These are phyloP conservation scores for Nymphaea thermarum DNA, from an alignment of 164 flowering plant species.

Conservation along the genomic window DNA sequence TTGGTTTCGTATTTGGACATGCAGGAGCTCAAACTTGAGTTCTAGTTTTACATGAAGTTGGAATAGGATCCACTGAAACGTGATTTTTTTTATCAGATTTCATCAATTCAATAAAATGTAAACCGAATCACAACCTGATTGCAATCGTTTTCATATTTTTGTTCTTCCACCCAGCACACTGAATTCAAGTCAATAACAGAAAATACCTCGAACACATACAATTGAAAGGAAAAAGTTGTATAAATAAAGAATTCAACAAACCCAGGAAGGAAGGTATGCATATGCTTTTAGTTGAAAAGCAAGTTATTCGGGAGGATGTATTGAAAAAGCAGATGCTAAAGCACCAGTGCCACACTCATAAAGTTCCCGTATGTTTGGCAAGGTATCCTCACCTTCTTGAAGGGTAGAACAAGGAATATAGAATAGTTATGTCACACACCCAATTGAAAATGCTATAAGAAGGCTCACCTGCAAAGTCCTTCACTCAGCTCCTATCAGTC, in stretches of 20 bases:
- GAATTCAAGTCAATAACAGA: too few species aligned
- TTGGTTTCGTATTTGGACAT: too few species aligned
- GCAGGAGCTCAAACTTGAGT: too few species aligned
- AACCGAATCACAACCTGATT: too few species aligned
- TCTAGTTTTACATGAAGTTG: too few species aligned
- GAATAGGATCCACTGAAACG: too few species aligned
- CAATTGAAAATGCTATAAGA: not conserved
- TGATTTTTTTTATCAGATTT: too few species aligned
- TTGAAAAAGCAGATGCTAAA: constrained; percentile 2
- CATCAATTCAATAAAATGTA: too few species aligned
- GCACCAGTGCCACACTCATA: not conserved
- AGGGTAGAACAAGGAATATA: not conserved
- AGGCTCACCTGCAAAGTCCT: not conserved
- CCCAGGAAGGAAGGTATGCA: not conserved
- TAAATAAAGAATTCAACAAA: not conserved
- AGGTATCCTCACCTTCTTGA: constrained; percentile 3
- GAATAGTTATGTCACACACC: constrained; percentile 1
- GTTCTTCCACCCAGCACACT: too few species aligned
- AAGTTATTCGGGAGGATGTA: not conserved
- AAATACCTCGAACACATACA: too few species aligned
- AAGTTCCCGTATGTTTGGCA: constrained; percentile 9
- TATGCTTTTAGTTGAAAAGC: not conserved
- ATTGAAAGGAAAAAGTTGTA: too few species aligned
- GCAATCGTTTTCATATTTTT: too few species aligned
- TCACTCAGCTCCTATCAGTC: not conserved